Evolutionary conservation across 345 rosid genomes (phyloP), one percentile per base, ranked within the genome.

Genomic region (Salix purpurea): DNA sequence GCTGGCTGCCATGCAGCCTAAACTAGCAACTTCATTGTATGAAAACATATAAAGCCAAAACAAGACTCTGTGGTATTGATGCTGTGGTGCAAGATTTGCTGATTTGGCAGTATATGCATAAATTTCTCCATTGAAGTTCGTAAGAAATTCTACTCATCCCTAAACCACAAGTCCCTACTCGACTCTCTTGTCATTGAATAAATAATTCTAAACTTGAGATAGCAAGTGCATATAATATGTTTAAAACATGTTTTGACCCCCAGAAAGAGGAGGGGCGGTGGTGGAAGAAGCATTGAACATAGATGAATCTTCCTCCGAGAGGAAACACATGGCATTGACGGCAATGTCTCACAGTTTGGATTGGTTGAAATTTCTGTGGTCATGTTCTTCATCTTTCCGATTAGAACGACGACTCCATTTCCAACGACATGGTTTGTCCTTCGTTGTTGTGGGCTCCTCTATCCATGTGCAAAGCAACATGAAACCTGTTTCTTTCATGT

Each of bases 401-500:
- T n/a, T n/a, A 58, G 28, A 58, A n/a, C 62, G 3, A n/a, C 28
- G 4, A 1, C 28, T 58, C 26, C 62, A 58, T 58, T n/a, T 58
- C 0, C 44, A 40, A 13, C 13, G 15, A 13, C 50, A 44, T 13
- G 50, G 50, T 44, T 44, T 44, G 4, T 13, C 62, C 62, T 21
- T 21, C 4, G 9, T 23, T 7, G 18, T 10, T 18, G 77, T 83
- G 81, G 84, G 85, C 86, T 86, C 28, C 14, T 58, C 78, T 66
- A 74, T 83, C 87, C 89, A 84, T 79, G 86, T 84, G 89, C 85
- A 71, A 30, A 24, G 69, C 80, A 79, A 70, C 81, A 37, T 66
- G 71, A 39, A 79, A 79, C 44, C 62, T 62, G 19, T 32, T 13
- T 32, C 16, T 40, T 24, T 34, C 16, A n/a, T 30, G 70, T 4